A percentile compares a stretch with the other conserved stretches of the same genome.
These are phyloP conservation scores for Choiromyces venosus DNA, from an alignment of 495 filamentous ascomycete species.

Conservation along the genomic window DNA sequence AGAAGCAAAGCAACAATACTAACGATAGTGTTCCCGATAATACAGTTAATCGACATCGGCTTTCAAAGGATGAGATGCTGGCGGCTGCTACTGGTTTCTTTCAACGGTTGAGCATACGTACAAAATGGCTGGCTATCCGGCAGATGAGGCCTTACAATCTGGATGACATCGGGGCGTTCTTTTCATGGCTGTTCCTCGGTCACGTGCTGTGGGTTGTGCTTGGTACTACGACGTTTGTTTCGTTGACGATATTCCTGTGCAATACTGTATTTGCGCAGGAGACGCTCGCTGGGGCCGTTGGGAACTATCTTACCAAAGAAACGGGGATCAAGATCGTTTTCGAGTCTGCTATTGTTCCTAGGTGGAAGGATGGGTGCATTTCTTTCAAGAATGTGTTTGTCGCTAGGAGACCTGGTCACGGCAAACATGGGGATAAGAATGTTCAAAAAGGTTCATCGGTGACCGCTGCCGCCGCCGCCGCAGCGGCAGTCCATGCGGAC, in stretches of 20 bases:
- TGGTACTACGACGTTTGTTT: slow-evolving; percentile 96
- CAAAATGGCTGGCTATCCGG: slow-evolving; percentile 96
- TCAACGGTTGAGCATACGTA: slow-evolving; percentile 81
- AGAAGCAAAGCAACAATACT: neutral
- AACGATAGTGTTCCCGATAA: neutral
- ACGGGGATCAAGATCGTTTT: slow-evolving; percentile 95
- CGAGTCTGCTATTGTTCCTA: slow-evolving; percentile 94
- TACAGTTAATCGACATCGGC: slow-evolving; percentile 54
- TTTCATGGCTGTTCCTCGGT: slow-evolving; percentile 89
- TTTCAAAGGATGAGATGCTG: slow-evolving; percentile 88
- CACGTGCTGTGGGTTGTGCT: slow-evolving; percentile 92
- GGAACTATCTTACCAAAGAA: slow-evolving; percentile 90
- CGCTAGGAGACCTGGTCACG: slow-evolving; percentile 79
- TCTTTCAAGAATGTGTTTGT: slow-evolving; percentile 96
- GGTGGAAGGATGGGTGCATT: slow-evolving; percentile 89
- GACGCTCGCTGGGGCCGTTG: slow-evolving; percentile 85
- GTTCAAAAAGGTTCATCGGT: slow-evolving; percentile 90
- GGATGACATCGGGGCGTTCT: slow-evolving; percentile 90
- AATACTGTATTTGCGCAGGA: slow-evolving; percentile 98
- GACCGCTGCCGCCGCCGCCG: slow-evolving; percentile 78
- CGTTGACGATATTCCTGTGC: slow-evolving; percentile 75
- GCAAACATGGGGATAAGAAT: slow-evolving; percentile 49
- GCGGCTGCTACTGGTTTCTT: slow-evolving; percentile 89
- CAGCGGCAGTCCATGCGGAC: slow-evolving; percentile 58
- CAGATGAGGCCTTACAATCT: slow-evolving; percentile 92